phyloP scores from a whole-genome alignment of 257 asterid genomes.

The Solanum medicagineum region DNA sequence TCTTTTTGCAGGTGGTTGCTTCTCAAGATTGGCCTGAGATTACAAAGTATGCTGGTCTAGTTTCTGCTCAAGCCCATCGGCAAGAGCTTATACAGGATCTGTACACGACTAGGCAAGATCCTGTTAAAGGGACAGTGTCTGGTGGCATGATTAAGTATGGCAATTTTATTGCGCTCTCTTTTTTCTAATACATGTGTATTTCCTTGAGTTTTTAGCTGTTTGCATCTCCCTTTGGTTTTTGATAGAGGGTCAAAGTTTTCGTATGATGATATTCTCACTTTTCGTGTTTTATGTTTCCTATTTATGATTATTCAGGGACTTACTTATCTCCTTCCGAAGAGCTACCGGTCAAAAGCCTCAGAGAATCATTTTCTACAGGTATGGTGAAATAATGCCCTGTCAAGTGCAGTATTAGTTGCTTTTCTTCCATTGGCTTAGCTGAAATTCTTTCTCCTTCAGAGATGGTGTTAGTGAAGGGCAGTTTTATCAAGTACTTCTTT shows the following conservation, averaged over 20 bases:
- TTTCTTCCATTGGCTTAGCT: not conserved
- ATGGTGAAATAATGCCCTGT: not conserved
- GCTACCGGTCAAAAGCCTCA: conserved; percentile 85
- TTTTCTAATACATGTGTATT: not conserved
- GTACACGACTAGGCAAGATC: conserved; percentile 84
- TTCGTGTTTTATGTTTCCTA: not conserved
- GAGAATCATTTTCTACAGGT: conserved; percentile 88
- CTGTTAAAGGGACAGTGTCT: conserved; percentile 56
- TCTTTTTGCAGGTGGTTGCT: conserved; percentile 73
- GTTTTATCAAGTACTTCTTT: conserved; percentile 82
- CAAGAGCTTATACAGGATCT: conserved; percentile 92
- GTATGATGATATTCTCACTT: not conserved
- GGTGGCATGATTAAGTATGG: conserved; percentile 95
- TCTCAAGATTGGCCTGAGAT: conserved; percentile 99
- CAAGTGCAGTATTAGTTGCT: not conserved
- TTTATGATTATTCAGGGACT: conserved; percentile 39
- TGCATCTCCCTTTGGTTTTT: not conserved
- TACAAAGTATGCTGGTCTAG: conserved; percentile 90
- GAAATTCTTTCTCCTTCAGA: conserved; percentile 16
- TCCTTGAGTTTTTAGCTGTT: not conserved
- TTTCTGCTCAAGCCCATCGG: conserved; percentile 92
- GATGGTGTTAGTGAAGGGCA: conserved; percentile 99
- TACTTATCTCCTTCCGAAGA: conserved; percentile 78
- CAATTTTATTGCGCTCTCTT: not conserved
- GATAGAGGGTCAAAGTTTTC: not conserved